Base-by-base conservation (phyloP, 2,329 filamentous ascomycete genomes). In the Akanthomyces muscarius region DNA sequence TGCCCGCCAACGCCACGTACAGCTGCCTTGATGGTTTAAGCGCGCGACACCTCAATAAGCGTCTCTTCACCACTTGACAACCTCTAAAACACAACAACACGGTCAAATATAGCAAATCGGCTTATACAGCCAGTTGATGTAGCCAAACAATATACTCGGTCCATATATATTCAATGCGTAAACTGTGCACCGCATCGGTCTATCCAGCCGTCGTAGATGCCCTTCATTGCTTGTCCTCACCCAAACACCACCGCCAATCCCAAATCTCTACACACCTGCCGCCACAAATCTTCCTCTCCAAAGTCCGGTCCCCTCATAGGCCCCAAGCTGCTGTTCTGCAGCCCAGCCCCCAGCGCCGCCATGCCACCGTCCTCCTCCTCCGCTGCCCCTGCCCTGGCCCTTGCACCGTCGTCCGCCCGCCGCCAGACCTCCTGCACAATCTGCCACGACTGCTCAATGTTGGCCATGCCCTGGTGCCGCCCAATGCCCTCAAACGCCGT, bases 341-440 rank as follows among this genome's bases (percentile, higher is more conserved):
- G 42, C 7, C 16, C 47, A 21, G 21, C 16, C 16, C 33, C 45
- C 8, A 51, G 33, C 16, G 21, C 45, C 21, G 33, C 45, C 21
- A 51, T 21, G 45, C 10, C 56, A 7, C 69, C 70, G 59, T 65
- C 52, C 3, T 44, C 59, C 16, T 44, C 55, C n/a, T 58, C 57
- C 48, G 25, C 68, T 61, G 23, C 67, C 63, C 41, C 7, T 36
- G 33, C 5, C 33, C n/a, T 4, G 23, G 21, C 28, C 44, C n/a
- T 4, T 47, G 21, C 28, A 44, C 44, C 57, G 33, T 65, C 70
- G 63, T 86, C 83, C 0, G 78, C 79, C 62, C 84, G 76, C 62
- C 77, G 77, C 84, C 86, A 89, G 11, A 89, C 81, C 70, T 87
- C 85, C 66, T 83, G 78, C 4, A 86, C 81, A 42, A 89, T 83